Evolutionary conservation across 441 rosid species (phyloP).

Genomic region (Populus tomentosa): DNA sequence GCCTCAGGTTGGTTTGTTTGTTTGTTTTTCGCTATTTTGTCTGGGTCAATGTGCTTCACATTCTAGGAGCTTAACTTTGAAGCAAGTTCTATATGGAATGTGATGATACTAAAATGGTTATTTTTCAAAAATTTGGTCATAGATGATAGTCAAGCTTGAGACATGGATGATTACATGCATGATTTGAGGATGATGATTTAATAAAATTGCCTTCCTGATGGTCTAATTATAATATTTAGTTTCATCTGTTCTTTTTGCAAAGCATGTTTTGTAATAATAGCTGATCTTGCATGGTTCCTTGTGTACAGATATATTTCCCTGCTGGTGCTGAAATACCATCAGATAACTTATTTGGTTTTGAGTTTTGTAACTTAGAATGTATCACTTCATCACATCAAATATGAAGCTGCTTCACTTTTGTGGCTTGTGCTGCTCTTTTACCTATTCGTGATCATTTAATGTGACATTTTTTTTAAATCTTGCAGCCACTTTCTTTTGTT

Average conservation of each 20-base stretch:
- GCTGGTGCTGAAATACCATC: not conserved
- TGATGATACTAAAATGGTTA: not conserved
- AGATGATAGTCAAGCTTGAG: not conserved
- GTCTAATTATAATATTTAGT: not conserved
- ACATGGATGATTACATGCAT: not conserved
- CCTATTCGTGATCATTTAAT: not conserved
- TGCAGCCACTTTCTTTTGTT: not conserved
- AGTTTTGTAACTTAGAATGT: not conserved
- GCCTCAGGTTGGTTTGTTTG: conserved; percentile 77
- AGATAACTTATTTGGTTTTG: not conserved
- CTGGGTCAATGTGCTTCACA: not conserved
- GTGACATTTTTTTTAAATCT: not conserved
- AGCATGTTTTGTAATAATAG: not conserved
- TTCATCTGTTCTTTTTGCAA: not conserved
- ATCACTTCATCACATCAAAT: not conserved
- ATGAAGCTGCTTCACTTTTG: not conserved
- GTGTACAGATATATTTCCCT: not conserved
- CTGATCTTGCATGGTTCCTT: not conserved
- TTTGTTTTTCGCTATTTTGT: not conserved
- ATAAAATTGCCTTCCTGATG: not conserved
- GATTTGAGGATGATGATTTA: not conserved
- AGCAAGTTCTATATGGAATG: not conserved
- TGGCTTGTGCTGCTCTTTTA: not conserved
- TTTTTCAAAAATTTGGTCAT: too few relatives aligned
- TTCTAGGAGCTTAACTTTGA: not conserved